Evolutionary conservation across 768 basidiomycete genomes (phyloP).

Genomic region (Mycena vulgaris): DNA sequence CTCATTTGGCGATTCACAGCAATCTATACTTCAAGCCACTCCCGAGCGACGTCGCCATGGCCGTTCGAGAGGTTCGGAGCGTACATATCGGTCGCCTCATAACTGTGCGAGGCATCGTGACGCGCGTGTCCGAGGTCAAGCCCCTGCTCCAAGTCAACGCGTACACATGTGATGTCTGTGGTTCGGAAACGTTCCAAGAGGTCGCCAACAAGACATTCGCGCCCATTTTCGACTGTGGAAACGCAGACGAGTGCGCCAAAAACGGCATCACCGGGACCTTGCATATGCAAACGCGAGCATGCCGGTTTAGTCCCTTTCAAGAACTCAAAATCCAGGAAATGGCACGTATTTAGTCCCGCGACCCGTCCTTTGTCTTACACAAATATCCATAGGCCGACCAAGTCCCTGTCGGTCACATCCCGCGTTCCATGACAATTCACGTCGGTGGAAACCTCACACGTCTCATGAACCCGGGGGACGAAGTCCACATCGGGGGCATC

Average conservation of each 20-base stretch:
- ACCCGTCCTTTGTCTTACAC: slow-evolving; percentile 25
- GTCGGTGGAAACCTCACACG: slow-evolving; percentile 92
- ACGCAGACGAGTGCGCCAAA: slow-evolving; percentile 86
- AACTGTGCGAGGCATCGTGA: slow-evolving; percentile 97
- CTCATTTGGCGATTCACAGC: slow-evolving; percentile 61
- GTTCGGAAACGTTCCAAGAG: slow-evolving; percentile 98
- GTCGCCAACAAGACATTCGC: slow-evolving; percentile 93
- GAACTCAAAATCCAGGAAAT: slow-evolving; percentile 99
- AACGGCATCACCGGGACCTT: slow-evolving; percentile 91
- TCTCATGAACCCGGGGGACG: slow-evolving; percentile 94
- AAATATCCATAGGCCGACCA: slow-evolving; percentile 83
- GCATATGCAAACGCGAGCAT: slow-evolving; percentile 98
- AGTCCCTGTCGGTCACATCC: slow-evolving; percentile 99
- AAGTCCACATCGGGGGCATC: slow-evolving; percentile 95
- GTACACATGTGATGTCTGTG: slow-evolving; percentile 98
- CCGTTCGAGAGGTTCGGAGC: slow-evolving; percentile 93
- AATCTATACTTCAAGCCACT: slow-evolving; percentile 96
- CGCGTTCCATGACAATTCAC: slow-evolving; percentile 98
- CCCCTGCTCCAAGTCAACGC: slow-evolving; percentile 97
- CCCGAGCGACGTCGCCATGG: slow-evolving; percentile 80
- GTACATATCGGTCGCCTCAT: slow-evolving; percentile 91
- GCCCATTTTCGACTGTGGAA: slow-evolving; percentile 91
- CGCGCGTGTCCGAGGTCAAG: slow-evolving; percentile 98
- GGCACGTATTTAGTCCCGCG: slow-evolving; percentile 61
- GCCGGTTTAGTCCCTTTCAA: slow-evolving; percentile 97